Evolutionary conservation across 352 stramenopile genomes (phyloP).

Genomic region (Phytophthora sp.): DNA sequence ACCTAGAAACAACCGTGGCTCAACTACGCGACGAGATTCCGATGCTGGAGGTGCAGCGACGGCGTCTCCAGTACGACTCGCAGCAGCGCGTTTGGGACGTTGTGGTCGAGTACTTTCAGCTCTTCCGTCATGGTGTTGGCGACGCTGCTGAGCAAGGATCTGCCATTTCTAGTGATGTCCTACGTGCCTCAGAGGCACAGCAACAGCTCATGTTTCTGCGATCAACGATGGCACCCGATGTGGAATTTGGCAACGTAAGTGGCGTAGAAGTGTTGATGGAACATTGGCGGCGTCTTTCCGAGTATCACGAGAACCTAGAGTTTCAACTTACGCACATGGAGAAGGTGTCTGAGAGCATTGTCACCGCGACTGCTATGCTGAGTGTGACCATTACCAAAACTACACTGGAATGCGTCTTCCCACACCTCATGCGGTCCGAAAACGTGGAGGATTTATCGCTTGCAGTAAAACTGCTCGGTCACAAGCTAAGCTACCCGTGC

Average conservation of each 20-base stretch:
- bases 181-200: conserved; percentile 27
- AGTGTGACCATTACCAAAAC: conserved; percentile 40
- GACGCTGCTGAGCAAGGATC: conserved; percentile 16
- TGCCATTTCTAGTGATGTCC: conserved; percentile 11
- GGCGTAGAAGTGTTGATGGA: conserved; percentile 36
- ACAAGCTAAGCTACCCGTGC: conserved; percentile 38
- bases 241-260: conserved; percentile 36
- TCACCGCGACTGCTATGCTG: conserved; percentile 26
- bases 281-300: conserved; percentile 46
- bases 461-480: conserved; percentile 36
- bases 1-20: conserved; percentile 38
- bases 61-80: conserved; percentile 32
- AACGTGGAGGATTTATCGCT: conserved; percentile 35
- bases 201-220: conserved; percentile 52
- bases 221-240: conserved; percentile 40
- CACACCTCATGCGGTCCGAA: conserved; percentile 41
- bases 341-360: conserved; percentile 35
- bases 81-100: conserved; percentile 34
- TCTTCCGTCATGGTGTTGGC: conserved; percentile 34
- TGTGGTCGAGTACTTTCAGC: conserved; percentile 43
- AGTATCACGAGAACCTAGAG: conserved; percentile 40
- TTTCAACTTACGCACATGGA: conserved; percentile 44
- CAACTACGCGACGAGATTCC: conserved; percentile 46
- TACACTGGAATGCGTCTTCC: conserved; percentile 41
- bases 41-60: conserved; percentile 33